Conservation (phyloP, 208 protist genomes). For the Crithidia brevicula region DNA sequence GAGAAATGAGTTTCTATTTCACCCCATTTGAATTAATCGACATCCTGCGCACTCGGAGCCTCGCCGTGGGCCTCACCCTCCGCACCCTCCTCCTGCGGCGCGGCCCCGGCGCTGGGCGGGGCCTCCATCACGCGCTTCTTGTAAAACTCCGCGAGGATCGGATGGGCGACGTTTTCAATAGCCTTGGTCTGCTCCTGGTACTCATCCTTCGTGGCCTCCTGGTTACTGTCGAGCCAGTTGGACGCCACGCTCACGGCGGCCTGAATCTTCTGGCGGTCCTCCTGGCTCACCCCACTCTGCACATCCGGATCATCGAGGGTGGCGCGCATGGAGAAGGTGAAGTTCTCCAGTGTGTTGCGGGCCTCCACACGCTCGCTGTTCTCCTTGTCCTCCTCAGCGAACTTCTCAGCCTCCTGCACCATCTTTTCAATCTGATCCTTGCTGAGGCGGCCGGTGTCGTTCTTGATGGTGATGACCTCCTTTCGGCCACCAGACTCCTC, state of each 20-base stretch:
- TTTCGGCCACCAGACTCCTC: slow-evolving; percentile 94
- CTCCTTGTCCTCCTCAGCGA: slow-evolving; percentile 91
- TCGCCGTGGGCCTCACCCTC: slow-evolving; percentile 12
- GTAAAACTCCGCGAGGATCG: slow-evolving; percentile 97
- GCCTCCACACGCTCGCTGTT: slow-evolving; percentile 90
- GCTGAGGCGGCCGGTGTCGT: slow-evolving; percentile 96
- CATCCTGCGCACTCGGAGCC: slow-evolving; percentile 46
- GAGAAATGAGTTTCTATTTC: no score
- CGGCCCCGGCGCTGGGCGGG: slow-evolving; percentile 31
- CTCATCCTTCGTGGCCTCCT: slow-evolving; percentile 91
- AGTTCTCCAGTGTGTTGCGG: slow-evolving; percentile 93
- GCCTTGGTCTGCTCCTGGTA: slow-evolving; percentile 92
- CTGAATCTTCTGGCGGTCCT: slow-evolving; percentile 60
- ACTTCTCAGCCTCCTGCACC: slow-evolving; percentile 95
- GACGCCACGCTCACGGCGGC: slow-evolving; percentile 50
- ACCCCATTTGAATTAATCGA: slow-evolving; percentile 59
- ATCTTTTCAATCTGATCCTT: slow-evolving; percentile 96
- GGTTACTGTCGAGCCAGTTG: slow-evolving; percentile 68
- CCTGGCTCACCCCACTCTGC: slow-evolving; percentile 40
- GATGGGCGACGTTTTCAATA: slow-evolving; percentile 89
- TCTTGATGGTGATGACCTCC: slow-evolving; percentile 94
- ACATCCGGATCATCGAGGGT: slow-evolving; percentile 69
- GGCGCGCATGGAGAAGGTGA: slow-evolving; percentile 75
- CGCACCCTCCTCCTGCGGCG: slow-evolving; percentile 12
- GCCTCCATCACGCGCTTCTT: slow-evolving; percentile 74